Conservation (phyloP, 2,329 filamentous ascomycete species). For the Herpotrichia juniperi region DNA sequence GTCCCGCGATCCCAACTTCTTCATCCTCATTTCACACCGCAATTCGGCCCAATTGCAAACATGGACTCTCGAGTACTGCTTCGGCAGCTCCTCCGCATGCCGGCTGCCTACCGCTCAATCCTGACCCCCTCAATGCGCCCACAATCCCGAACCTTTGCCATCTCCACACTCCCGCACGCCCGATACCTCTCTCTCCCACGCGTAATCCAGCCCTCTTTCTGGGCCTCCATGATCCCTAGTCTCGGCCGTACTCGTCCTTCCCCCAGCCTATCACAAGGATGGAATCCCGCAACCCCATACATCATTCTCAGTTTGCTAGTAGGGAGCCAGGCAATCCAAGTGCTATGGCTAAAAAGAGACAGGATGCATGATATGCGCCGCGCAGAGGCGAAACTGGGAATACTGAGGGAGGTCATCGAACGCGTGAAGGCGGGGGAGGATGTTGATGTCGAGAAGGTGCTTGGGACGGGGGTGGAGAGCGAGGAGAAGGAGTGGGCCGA, state of each 20-base stretch:
- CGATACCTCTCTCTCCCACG: constrained; percentile 40
- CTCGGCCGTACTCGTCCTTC: constrained; percentile 24
- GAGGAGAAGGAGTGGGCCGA: constrained; percentile 89
- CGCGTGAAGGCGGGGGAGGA: constrained; percentile 39
- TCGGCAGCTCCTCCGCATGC: constrained; percentile 35
- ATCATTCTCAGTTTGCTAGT: constrained; percentile 75
- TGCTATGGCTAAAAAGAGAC: constrained; percentile 80
- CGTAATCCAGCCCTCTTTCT: constrained; percentile 44
- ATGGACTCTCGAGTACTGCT: constrained; percentile 35
- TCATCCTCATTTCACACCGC: not conserved
- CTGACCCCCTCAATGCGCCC: constrained; percentile 21
- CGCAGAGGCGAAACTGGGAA: constrained; percentile 77
- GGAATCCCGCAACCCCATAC: constrained; percentile 68
- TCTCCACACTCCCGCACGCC: constrained; percentile 22
- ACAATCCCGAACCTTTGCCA: constrained; percentile 27
- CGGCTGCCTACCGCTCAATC: constrained; percentile 25
- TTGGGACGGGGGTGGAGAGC: constrained; percentile 78
- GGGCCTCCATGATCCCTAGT: constrained; percentile 45
- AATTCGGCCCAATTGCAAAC: not conserved
- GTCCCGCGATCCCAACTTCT: not conserved
- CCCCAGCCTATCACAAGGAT: constrained; percentile 35
- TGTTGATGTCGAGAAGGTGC: constrained; percentile 75
- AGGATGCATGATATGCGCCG: constrained; percentile 74
- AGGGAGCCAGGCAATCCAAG: constrained; percentile 94
- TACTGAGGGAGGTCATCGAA: constrained; percentile 75